Evolutionary conservation across 108 stramenopile genomes (phyloP), one percentile per base, ranked within the genome.

Genomic region (Pelagomonas calceolata): DNA sequence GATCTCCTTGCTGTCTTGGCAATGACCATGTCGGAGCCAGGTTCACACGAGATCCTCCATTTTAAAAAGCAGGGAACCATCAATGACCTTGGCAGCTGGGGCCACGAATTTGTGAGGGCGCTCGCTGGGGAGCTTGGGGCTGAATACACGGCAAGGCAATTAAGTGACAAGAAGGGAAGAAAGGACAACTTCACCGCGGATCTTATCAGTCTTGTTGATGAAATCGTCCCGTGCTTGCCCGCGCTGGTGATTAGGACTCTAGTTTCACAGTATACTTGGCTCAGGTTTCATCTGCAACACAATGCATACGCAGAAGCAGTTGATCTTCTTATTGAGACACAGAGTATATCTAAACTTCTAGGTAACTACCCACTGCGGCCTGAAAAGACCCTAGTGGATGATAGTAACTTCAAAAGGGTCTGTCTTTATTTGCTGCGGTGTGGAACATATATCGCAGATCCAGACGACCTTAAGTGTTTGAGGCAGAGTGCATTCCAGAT

Each of bases 281-380:
- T 43, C 39, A 43, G 39, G 39, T 98, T 96, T 70, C 92, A 97
- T 85, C 80, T 99, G 60, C 79, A 89, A 64, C 97, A 99, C 80
- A 96, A 97, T 77, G 94, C 97, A 10, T 96, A 97, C 79, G 94
- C 97, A 4, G 98, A 98, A 85, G 98, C 98, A 30, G 87, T 99
- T 16, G 98, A 99, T 84, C 84, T 99, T 33, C 79, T 99, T 67
- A 89, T 98, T 76, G 98, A 98, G 85, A 93, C 94, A 32, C 94
- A 93, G 73, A 67, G 88, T 35, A 78, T 95, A n/a, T 84, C 88
- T 66, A 87, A 86, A 72, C 75, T 98, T 33, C 68, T 92, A 68
- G 75, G 86, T 44, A 44, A 87, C 46, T 43, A 43, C 12, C 39
- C 39, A 10, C 12, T 43, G 39, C 9, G 12, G 12, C 39, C 39